These are phyloP conservation scores for Penstemon barbatus DNA, from an alignment of 257 asterid species.

Conservation along the genomic window DNA sequence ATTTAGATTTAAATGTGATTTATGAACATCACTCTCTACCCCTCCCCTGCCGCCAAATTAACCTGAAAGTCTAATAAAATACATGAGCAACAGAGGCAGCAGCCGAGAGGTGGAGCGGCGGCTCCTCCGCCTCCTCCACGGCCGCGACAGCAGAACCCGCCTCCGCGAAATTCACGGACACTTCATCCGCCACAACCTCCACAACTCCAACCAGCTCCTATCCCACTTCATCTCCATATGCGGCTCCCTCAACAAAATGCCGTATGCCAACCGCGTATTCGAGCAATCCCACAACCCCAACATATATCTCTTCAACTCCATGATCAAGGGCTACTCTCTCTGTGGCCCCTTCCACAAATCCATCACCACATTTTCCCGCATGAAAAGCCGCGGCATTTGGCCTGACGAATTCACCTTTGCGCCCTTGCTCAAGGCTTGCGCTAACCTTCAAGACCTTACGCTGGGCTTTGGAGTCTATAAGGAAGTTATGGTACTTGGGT, in stretches of 20 bases:
- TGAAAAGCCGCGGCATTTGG: constrained; percentile 35
- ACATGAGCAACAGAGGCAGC: constrained; percentile 30
- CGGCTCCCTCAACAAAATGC: constrained; percentile 30
- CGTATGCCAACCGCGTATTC: constrained; percentile 36
- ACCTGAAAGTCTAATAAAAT: neutral
- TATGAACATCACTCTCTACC: too few relatives aligned
- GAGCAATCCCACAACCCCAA: constrained; percentile 31
- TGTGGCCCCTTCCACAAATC: constrained; percentile 29
- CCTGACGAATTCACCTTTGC: constrained; percentile 39
- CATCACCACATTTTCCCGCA: constrained; percentile 22
- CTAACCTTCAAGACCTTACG: constrained; percentile 16
- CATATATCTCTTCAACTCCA: constrained; percentile 36
- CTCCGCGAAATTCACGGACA: constrained; percentile 39
- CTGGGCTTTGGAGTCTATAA: constrained; percentile 35
- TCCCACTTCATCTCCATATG: constrained; percentile 36
- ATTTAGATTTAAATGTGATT: too few relatives aligned
- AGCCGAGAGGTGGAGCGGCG: constrained; percentile 34
- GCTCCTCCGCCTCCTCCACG: constrained; percentile 44
- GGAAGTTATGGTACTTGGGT: constrained; percentile 32
- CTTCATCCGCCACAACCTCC: constrained; percentile 37
- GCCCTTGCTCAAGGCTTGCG: constrained; percentile 37
- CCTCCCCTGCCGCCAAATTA: constrained; percentile 1
- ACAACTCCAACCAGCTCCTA: constrained; percentile 37
- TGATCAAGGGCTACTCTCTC: constrained; percentile 37
- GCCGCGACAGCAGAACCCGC: constrained; percentile 30